A percentile compares a stretch with the other conserved stretches of the same genome.
These are phyloP conservation scores for Colletotrichum sojae DNA, from an alignment of 2,329 filamentous ascomycete genomes.

Conservation along the genomic window DNA sequence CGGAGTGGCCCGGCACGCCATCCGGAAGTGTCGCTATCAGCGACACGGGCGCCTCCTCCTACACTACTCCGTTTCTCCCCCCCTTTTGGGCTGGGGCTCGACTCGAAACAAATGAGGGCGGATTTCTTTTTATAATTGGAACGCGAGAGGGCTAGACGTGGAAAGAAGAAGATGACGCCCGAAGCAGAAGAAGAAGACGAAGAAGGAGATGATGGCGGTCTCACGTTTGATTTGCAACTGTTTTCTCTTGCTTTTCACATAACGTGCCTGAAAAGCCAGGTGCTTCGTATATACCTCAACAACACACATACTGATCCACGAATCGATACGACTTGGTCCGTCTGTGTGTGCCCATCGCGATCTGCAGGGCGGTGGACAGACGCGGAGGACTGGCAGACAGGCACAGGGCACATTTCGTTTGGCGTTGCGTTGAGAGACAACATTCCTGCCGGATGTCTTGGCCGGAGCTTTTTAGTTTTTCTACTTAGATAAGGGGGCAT, in stretches of 20 bases:
- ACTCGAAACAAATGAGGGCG: slow-evolving; percentile 20
- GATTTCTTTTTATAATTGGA: slow-evolving; percentile 37
- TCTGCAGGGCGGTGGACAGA: slow-evolving; percentile 27
- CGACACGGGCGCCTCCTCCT: not conserved
- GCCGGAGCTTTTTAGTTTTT: slow-evolving; percentile 18
- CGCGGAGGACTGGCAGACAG: not conserved
- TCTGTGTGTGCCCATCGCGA: slow-evolving; percentile 11
- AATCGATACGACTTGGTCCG: not conserved
- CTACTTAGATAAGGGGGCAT: slow-evolving; percentile 27
- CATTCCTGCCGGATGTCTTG: slow-evolving; percentile 38
- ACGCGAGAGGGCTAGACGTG: slow-evolving; percentile 22
- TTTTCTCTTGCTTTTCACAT: slow-evolving; percentile 9
- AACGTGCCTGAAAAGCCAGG: slow-evolving; percentile 10
- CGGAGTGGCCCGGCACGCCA: slow-evolving; percentile 23
- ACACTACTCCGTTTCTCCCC: not conserved
- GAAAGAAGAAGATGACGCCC: not conserved
- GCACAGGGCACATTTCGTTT: slow-evolving; percentile 20
- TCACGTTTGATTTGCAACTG: slow-evolving; percentile 22
- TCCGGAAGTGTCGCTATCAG: not conserved
- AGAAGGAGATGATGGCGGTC: slow-evolving; percentile 1
- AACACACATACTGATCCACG: slow-evolving; percentile 16
- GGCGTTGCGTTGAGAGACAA: slow-evolving; percentile 41
- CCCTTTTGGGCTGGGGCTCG: not conserved
- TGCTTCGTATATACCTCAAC: slow-evolving; percentile 17
- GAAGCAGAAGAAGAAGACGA: not conserved